A percentile compares a stretch with the other conserved stretches of the same genome.
Conservation (phyloP, 2,329 filamentous ascomycete genomes). For the Hypoxylon sp. region DNA sequence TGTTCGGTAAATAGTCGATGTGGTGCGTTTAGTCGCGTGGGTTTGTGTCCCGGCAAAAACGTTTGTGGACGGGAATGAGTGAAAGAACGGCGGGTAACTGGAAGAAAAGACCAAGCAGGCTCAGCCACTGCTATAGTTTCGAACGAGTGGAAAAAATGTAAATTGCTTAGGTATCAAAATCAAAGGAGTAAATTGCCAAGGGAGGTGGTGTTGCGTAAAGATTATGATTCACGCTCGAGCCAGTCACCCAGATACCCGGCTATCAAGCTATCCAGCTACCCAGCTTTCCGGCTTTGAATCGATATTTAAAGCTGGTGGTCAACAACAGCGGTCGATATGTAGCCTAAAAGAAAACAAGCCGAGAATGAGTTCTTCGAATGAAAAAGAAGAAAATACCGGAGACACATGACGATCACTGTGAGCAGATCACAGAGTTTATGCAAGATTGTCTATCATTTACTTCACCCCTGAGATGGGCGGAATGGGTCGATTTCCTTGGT, state of each 20-base stretch:
- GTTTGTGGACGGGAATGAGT: conserved; percentile 17
- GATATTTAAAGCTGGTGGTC: conserved; percentile 7
- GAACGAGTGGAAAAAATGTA: conserved; percentile 8
- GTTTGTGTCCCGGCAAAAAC: conserved; percentile 37
- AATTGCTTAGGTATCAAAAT: background rate
- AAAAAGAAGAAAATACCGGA: conserved; percentile 16
- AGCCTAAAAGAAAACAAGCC: conserved; percentile 17
- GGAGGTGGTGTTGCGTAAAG: conserved; percentile 21
- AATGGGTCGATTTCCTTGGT: conserved; percentile 24
- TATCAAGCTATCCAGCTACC: conserved; percentile 3
- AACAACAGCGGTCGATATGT: conserved; percentile 13
- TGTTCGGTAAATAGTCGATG: conserved; percentile 34
- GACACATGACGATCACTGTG: conserved; percentile 38
- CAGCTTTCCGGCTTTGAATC: conserved; percentile 2
- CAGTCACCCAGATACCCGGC: conserved; percentile 7
- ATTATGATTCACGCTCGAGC: conserved; percentile 19
- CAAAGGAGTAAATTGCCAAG: conserved; percentile 1
- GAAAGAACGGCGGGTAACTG: conserved; percentile 19
- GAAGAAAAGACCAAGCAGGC: conserved; percentile 23
- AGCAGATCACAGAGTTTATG: conserved; percentile 46
- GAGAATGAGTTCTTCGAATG: conserved; percentile 29
- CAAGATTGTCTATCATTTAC: conserved; percentile 29
- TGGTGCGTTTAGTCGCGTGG: conserved; percentile 22
- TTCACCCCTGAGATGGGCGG: conserved; percentile 29
- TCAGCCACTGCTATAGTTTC: conserved; percentile 12